Evolutionary conservation across 139 green algal genomes (phyloP), one percentile per base, ranked within the genome.

Genomic region (Tetraselmis striata): DNA sequence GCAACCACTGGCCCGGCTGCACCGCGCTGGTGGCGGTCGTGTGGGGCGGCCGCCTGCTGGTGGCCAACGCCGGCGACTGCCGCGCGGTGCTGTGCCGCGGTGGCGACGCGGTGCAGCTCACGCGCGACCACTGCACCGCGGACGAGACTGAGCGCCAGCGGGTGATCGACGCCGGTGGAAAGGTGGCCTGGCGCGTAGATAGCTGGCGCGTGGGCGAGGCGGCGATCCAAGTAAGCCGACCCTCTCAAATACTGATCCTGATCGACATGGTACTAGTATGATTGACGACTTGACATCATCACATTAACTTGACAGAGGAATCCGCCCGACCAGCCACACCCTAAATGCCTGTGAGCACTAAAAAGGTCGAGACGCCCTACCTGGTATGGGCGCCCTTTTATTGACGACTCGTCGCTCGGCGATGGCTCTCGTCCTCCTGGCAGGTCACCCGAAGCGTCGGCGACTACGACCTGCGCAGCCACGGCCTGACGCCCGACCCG

Each of bases 51-150:
- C 67, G 77, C 28, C 83, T 98, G 76, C 82, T 86, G 25, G 87
- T 97, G 0, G 95, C 94, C 22, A 96, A 97, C 79, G 90, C 94
- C 27, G 95, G 95, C 1, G 95, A 98, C 86, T 96, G 95, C 86
- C 84, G 95, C 1, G 92, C 92, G 11, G 92, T 98, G 74, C 79
- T 98, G 31, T 93, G 90, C 81, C 83, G 92, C 0, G 79, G 77
- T 2, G 89, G 90, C 2, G 80, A 87, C 29, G 89, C 92, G 5
- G 78, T 96, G 32, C 78, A 84, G 26, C 87, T 96, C 29, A 95
- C 85, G n/a, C 74, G 83, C 1, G 95, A 98, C 84, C 95, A 98
- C 80, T 95, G 90, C 2, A 92, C 93, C 0, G 90, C 90, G 22
- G 32, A 90, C 30, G 79, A 82, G 0, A 85, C 87, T 24, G 95